Evolutionary conservation across 345 rosid genomes (phyloP), one percentile per base, ranked within the genome.

Genomic region (Noccaea bulbosa): DNA sequence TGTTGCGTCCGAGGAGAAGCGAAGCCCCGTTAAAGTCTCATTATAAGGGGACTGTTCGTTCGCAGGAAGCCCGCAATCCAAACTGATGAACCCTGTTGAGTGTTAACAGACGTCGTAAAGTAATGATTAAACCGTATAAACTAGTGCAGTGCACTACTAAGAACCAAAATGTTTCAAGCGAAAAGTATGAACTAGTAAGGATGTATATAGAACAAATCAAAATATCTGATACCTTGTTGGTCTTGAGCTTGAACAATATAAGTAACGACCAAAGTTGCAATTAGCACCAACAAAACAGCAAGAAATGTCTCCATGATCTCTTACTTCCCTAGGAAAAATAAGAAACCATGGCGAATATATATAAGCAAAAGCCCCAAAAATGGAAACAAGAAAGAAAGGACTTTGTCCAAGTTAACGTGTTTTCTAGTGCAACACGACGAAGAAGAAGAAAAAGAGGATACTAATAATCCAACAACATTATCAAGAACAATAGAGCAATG

Each of bases 1-100:
- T 9, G 27, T 17, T 62, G 66, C 72, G 4, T 84, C 88, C 0
- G 80, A 73, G 44, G 55, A 3, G 44, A 7, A 47, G 16, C 2
- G 54, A 64, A 37, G 33, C 64, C 11, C 10, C 0, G 5, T 11
- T 0, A 0, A 0, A 0, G 0, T 0, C 2, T 82, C 83, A 0
- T 0, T 39, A 20, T 80, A 82, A 15, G 57, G 57, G 2, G 72
- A 55, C 6, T 0, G 5, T 41, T 69, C 75, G n/a, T 32, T 24
- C 0, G 58, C 40, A 0, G 64, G 52, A 30, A 66, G 34, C 7
- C 85, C 88, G 2, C 88, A 80, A 20, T 82, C 88, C 56, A 84
- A 54, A 50, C 83, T 84, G 20, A 81, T 75, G 69, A 79, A 81
- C n/a, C n/a, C n/a, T n/a, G n/a, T n/a, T n/a, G n/a, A n/a, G n/a